Base-by-base conservation (phyloP, 2,329 filamentous ascomycete genomes). In the Lithohypha guttulata region DNA sequence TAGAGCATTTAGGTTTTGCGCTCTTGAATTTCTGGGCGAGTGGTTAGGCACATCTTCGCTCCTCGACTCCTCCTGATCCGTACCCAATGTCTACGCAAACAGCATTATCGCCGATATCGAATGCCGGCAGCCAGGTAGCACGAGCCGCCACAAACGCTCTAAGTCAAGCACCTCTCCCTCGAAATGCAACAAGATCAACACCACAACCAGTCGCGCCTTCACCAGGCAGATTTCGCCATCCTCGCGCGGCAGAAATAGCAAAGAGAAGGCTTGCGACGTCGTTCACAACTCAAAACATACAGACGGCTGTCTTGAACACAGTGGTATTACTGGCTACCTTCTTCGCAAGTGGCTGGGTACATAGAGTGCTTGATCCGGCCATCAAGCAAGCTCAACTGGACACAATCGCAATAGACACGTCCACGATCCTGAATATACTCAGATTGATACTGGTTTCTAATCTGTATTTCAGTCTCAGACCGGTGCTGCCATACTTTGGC, bases 191-290 rank as follows among this genome's bases (percentile, higher is more conserved):
- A n/a, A n/a, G n/a, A n/a, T n/a, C n/a, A n/a, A n/a, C n/a, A n/a
- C n/a, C n/a, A n/a, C n/a, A n/a, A n/a, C 15, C 14, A 13, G 35
- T 31, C 13, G 35, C 31, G 6, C 58, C 57, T 13, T 65, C 63
- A 6, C 65, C 84, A 5, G 87, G 89, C 40, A 84, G 79, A 56
- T 98, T 91, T 89, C 76, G 79, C 55, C 91, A 98, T 59, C 91
- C 91, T 22, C 78, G 81, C 47, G 71, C 95, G 48, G 73, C 85
- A 53, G 89, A 96, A 62, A 93, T 98, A 56, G 77, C 82, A 11
- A 73, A 74, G 46, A 78, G 91, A 36, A 83, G 86, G 56, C 79
- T 84, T 58, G 79, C 79, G 14, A 77, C 78, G 10, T 82, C 71
- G 33, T 94, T 96, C 58, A 77, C 79, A 41, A 78, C 87, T 51